Conservation (phyloP, 2,329 filamentous ascomycete genomes). For the Truncatella angustata region DNA sequence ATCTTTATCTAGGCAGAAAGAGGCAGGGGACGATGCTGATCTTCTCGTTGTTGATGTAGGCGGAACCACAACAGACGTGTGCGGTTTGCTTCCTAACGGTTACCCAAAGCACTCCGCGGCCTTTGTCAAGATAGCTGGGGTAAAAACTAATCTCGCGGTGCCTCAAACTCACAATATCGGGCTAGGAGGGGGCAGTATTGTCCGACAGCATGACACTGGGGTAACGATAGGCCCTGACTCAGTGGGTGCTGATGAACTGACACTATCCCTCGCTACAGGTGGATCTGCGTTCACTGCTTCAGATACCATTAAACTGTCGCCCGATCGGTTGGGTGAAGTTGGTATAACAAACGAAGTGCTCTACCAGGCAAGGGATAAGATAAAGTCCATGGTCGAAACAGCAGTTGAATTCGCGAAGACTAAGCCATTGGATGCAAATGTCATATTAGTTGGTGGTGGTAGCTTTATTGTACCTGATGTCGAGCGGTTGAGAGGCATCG, state of each 20-base stretch:
- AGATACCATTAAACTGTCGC: constrained; percentile 40
- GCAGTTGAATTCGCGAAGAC: constrained; percentile 61
- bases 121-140: constrained; percentile 58
- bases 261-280: constrained; percentile 53
- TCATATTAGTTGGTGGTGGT: constrained; percentile 60
- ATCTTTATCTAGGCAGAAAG: constrained; percentile 18
- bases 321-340: constrained; percentile 10
- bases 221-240: constrained; percentile 55
- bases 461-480: constrained; percentile 52
- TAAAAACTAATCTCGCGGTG: constrained; percentile 56
- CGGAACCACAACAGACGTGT: constrained; percentile 63
- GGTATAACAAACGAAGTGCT: constrained; percentile 32
- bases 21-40: too few relatives aligned
- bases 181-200: constrained; percentile 53
- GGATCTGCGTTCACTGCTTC: constrained; percentile 56
- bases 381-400: constrained; percentile 52
- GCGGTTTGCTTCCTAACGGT: constrained; percentile 54
- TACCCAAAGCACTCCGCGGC: constrained; percentile 60
- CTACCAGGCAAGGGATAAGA: constrained; percentile 33
- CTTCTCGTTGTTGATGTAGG: constrained; percentile 63
- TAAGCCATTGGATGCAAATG: constrained; percentile 50
- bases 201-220: constrained; percentile 33
- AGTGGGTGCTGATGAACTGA: constrained; percentile 51
- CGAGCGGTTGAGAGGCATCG: constrained; percentile 51
- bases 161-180: constrained; percentile 57